Evolutionary conservation across 2,329 filamentous ascomycete genomes (phyloP), one percentile per base, ranked within the genome.

Genomic region (Keithomyces neogunnii): DNA sequence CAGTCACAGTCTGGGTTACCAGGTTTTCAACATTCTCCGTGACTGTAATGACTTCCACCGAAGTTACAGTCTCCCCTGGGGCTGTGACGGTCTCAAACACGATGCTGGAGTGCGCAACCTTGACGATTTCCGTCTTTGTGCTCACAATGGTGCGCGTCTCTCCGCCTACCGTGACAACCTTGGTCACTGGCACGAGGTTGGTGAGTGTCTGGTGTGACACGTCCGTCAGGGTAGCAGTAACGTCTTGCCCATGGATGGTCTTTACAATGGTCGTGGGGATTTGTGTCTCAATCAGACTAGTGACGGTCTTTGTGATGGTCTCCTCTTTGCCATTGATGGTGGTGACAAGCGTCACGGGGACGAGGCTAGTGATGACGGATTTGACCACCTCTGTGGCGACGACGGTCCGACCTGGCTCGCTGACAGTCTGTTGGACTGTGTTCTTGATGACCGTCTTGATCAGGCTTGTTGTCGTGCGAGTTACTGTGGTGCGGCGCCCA

Each of bases 321-420:
- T 60, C 59, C 3, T 66, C 62, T 39, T 64, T 59, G 31, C 75
- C 75, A 30, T 60, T 67, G 3, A 75, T 49, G 2, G 70, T 73
- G 60, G 68, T 69, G 45, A 70, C 71, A 57, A 72, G 66, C 1
- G 72, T 75, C 13, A 74, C 57, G 13, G 73, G 55, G 29, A 19
- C 52, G 11, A 53, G 26, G 33, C 76, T 45, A 56, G 69, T 66
- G 33, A 73, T 63, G n/a, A 73, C 75, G 3, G 73, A 72, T 56
- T 70, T 68, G 48, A 47, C 49, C 8, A 56, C 49, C 30, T 55
- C 48, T 2, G 53, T 56, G 29, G 56, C 54, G 1, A 53, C 55
- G 35, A 46, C 49, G 8, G 53, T 56, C 6, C 32, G 33, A 36
- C 56, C 56, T 0, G 52, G 49, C 39, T 51, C 5, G 36, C 50